phyloP scores from a whole-genome alignment of 78 protist genomes.

The Reticulomyxa filosa region DNA sequence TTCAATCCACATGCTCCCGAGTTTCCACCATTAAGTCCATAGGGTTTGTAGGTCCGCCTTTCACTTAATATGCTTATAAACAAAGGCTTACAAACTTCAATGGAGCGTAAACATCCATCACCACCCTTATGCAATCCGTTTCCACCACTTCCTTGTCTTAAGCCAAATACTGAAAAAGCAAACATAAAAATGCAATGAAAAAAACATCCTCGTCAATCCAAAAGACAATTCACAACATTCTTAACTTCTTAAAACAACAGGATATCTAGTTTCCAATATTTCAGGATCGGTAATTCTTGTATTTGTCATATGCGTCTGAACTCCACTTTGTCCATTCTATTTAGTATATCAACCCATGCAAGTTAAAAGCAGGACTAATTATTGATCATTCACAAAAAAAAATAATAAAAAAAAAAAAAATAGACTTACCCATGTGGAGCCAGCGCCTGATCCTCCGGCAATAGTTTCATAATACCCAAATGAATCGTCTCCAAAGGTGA shows the following conservation, averaged over 20 bases:
- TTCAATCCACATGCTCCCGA: slow-evolving; percentile 54
- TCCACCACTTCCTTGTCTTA: slow-evolving; percentile 72
- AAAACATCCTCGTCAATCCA: background rate
- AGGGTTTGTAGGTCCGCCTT: slow-evolving; percentile 12
- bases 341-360: slow-evolving; percentile 21
- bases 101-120: slow-evolving; percentile 59
- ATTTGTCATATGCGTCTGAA: slow-evolving; percentile 91
- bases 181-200: no score
- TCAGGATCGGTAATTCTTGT: slow-evolving; percentile 81
- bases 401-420: no score
- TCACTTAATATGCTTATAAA: slow-evolving; percentile 44
- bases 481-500: slow-evolving; percentile 72
- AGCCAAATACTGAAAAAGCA: slow-evolving; percentile 28
- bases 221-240: background rate
- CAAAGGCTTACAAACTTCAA: no score
- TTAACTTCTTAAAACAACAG: no score
- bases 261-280: slow-evolving; percentile 72
- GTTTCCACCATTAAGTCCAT: slow-evolving; percentile 38
- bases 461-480: slow-evolving; percentile 85
- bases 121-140: slow-evolving; percentile 57
- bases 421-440: slow-evolving; percentile 43
- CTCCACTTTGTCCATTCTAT: slow-evolving; percentile 63
- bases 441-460: slow-evolving; percentile 89
- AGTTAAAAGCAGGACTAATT: background rate
- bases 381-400: no score